These are phyloP conservation scores for Fraxinus americana DNA, from an alignment of 257 asterid genomes.

Conservation along the genomic window DNA sequence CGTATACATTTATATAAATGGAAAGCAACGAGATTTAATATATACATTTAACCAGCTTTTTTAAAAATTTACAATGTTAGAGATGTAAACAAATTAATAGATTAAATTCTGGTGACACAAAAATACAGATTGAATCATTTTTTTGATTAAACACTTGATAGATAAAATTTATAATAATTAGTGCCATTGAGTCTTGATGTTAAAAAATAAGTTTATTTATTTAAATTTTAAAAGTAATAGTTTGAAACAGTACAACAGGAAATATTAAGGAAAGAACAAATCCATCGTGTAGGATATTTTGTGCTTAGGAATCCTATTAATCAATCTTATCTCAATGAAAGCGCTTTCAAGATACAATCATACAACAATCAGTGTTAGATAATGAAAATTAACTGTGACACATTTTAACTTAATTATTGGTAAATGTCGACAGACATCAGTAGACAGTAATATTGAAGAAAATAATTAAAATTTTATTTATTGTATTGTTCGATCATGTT, in stretches of 20 bases:
- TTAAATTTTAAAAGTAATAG: too few species aligned
- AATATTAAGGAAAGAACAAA: background rate
- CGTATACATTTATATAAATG: too few species aligned
- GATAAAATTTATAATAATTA: too few species aligned
- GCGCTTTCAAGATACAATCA: background rate
- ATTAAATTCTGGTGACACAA: too few species aligned
- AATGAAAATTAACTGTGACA: background rate
- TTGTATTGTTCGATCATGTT: too few species aligned
- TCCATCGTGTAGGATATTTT: background rate
- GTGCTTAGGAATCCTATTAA: background rate
- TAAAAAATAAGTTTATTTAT: too few species aligned
- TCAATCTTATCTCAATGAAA: background rate
- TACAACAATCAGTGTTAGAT: background rate
- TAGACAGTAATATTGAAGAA: background rate
- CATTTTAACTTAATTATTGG: background rate
- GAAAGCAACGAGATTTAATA: background rate
- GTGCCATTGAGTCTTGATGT: background rate
- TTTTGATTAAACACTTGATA: too few species aligned
- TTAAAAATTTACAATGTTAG: too few species aligned
- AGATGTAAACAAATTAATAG: too few species aligned
- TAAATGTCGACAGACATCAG: background rate
- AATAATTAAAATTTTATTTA: background rate
- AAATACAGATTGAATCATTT: too few species aligned
- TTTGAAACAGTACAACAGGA: background rate
- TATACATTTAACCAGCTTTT: too few species aligned